Conservation (phyloP, 441 rosid genomes). For the Bruguiera hainesii region DNA sequence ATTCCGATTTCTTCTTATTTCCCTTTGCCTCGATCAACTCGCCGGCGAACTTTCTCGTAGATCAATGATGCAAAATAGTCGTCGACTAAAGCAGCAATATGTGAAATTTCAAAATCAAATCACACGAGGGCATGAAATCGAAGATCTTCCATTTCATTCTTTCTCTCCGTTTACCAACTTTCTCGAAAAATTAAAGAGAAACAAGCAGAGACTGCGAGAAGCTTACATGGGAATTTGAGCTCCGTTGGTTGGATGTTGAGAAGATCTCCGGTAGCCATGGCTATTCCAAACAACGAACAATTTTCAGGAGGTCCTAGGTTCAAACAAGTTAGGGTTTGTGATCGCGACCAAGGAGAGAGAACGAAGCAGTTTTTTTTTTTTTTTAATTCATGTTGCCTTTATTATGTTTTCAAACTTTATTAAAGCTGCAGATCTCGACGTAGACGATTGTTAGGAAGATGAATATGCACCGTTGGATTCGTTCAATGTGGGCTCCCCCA, state of each 20-base stretch:
- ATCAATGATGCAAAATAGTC: neutral
- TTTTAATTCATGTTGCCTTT: too few relatives aligned
- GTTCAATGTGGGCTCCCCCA: too few relatives aligned
- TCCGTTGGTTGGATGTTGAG: conserved; percentile 61
- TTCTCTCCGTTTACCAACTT: neutral
- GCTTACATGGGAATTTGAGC: conserved; percentile 76
- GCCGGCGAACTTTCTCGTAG: too few relatives aligned
- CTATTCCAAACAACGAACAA: conserved; percentile 2
- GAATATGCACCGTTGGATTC: neutral
- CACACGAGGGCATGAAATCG: neutral
- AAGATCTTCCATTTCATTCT: neutral
- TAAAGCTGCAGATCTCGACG: too few relatives aligned
- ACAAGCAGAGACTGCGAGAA: neutral
- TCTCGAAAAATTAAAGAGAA: too few relatives aligned
- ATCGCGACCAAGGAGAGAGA: neutral
- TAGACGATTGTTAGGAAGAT: too few relatives aligned
- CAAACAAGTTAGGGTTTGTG: conserved; percentile 1
- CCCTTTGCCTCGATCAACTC: too few relatives aligned
- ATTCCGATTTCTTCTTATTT: too few relatives aligned
- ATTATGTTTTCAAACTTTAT: too few relatives aligned
- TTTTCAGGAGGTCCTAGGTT: neutral
- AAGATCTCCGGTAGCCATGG: conserved; percentile 61
- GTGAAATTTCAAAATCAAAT: neutral
- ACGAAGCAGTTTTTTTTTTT: too few relatives aligned
- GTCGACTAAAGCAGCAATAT: neutral